Evolutionary conservation across 768 basidiomycete species (phyloP), one percentile per base, ranked within the genome.

Genomic region (Xerocomellus amylosporus): DNA sequence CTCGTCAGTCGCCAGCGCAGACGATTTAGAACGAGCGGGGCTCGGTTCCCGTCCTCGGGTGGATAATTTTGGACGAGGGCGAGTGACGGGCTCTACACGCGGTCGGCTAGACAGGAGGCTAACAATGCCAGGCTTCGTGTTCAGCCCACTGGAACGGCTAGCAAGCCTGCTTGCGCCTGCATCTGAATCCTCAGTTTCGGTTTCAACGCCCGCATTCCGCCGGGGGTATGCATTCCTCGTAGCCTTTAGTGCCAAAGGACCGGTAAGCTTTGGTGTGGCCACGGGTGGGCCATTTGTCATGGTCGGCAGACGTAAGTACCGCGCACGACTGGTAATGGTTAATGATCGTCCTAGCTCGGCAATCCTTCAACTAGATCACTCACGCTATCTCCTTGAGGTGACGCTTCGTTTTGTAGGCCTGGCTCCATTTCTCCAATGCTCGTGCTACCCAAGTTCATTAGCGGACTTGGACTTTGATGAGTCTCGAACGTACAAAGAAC

Each of bases 311-410:
- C 87, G 85, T 56, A 93, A 79, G 71, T 90, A 88, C 62, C 90
- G 81, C 38, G 91, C 90, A 24, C 90, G 90, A 54, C 90, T 93
- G 34, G 38, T 46, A 45, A 61, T 19, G 47, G 55, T 64, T 63
- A 57, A 66, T 70, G 63, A 68, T 64, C 60, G 59, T 65, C 53
- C 43, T 17, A 46, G 56, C 60, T 37, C 40, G 53, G 43, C 45
- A 52, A 54, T 48, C 20, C 31, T 38, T 44, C 58, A 53, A 51
- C 30, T 20, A 49, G 49, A 58, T 50, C 48, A 84, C 90, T 76
- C 68, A 93, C 91, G 88, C 88, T 45, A 91, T 85, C 48, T 91
- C 89, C 68, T 89, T 90, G 39, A 87, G 77, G 38, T 87, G 85
- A 39, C 85, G 77, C 65, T 87, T 90, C 17, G 83, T 83, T 64